Base-by-base conservation (phyloP, 148 eudicot species). In the Rhododendron williamsianum region DNA sequence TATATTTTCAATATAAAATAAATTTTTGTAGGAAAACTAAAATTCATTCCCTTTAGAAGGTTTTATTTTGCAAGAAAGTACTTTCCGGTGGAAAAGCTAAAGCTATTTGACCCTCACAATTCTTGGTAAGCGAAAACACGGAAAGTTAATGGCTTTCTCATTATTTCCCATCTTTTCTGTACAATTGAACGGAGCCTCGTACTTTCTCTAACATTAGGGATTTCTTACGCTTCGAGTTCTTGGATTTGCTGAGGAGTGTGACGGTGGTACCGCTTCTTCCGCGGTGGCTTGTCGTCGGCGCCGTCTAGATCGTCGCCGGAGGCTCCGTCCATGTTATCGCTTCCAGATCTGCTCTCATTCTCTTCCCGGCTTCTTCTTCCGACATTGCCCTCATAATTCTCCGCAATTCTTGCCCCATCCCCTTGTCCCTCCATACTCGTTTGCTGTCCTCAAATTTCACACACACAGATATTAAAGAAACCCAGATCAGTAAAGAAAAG, bases 241-340 rank as follows among this genome's bases (percentile, higher is more conserved):
- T 96, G 99, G 82, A 96, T 96, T 90, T 96, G 99, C 78, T 96
- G 99, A 60, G 99, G 97, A 11, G 99, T 96, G 89, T 96, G 99
- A 78, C 98, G 94, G 91, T 96, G 99, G 92, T 96, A 95, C 86
- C 99, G 80, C 83, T 96, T 96, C 89, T 94, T 96, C 56, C 93
- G 86, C 1, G 96, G 93, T 3, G 96, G 98, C 52, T 90, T 92
- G 41, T 30, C 76, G 82, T 93, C 96, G 84, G 93, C 84, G 69
- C 86, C 92, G 51, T 95, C 98, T 27, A 87, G 93, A 86, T 96
- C 99, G 86, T 96, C 99, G 45, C 99, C 99, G 15, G 98, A 96
- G 16, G 87, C 98, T 49, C 92, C 96, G 10, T 96, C 99, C 92
- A 96, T 88, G 87, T 96, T 91, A 78, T 92, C 99, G 89, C 97